Conservation (phyloP, 306 rosid genomes). For the Vachellia pachyceras region DNA sequence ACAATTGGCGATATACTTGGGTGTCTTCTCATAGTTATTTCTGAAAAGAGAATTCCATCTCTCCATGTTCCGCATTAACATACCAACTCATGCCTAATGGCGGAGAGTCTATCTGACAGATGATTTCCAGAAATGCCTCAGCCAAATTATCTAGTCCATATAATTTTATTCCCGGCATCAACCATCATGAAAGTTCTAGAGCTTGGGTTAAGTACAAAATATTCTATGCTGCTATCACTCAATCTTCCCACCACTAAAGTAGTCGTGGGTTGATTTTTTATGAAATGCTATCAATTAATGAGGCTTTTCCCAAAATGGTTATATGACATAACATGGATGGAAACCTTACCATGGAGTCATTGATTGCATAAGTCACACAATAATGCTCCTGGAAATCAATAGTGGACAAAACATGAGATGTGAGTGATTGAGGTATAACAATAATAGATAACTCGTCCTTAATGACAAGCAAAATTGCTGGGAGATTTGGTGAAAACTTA, state of each 20-base stretch:
- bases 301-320: conserved; percentile 11
- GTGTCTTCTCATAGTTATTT: background rate
- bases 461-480: conserved; percentile 31
- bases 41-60: background rate
- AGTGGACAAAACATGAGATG: conserved; percentile 34
- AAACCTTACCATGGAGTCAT: conserved; percentile 77
- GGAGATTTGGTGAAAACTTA: background rate
- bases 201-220: conserved; percentile 2
- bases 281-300: conserved; percentile 18
- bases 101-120: background rate
- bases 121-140: background rate
- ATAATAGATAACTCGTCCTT: conserved; percentile 18
- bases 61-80: background rate
- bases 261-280: conserved; percentile 2
- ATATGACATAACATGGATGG: conserved; percentile 25
- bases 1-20: background rate
- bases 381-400: conserved; percentile 93
- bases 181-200: background rate
- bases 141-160: background rate
- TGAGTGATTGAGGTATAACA: conserved; percentile 17
- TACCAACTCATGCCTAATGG: background rate
- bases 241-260: background rate
- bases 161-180: conserved; percentile 2
- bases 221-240: background rate
- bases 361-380: conserved; percentile 92